Evolutionary conservation across 805 yeast genomes (phyloP), one percentile per base, ranked within the genome.

Genomic region (Wickerhamiella siamensis): DNA sequence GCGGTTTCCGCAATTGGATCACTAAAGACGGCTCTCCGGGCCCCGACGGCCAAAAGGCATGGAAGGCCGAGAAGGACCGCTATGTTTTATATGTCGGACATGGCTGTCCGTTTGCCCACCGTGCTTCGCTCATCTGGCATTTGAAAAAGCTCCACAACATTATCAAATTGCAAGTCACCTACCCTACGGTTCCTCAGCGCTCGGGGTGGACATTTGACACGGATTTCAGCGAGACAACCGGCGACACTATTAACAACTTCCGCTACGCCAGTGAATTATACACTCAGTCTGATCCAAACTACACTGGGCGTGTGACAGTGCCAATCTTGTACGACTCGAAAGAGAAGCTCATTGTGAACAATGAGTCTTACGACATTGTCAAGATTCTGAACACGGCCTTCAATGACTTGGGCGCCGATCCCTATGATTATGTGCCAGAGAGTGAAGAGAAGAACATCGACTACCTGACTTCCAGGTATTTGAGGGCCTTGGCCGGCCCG

Each of bases 21-120:
- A 42, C 47, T 22, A 18, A 21, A 14, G 45, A 44, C 20, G 47
- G 45, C 17, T 18, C 41, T 37, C 29, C 38, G n/a, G 47, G 47
- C 16, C 47, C 47, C 19, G 43, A 42, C 3, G 45, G 45, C n/a
- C 31, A 36, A 20, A 36, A 42, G 26, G 47, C 41, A 12, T 81
- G 74, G 55, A 65, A 74, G 18, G 83, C 94, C 4, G 94, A 83
- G 54, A 69, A 71, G 39, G 74, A 74, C 44, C 71, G 97, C 54
- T 87, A 87, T 58, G 94, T 84, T 61, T 69, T 86, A 43, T 86
- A 80, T 54, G 88, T 84, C 12, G 78, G 86, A 1, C 64, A 68
- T 38, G 94, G 94, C 3, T 87, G 97, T 61, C 97, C 97, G 2
- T 87, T 95, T 83, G 96, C 96, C 1, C 93, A 83, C 56, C 70